Conservation (phyloP, 352 stramenopile genomes). For the Pythium coloratum region DNA sequence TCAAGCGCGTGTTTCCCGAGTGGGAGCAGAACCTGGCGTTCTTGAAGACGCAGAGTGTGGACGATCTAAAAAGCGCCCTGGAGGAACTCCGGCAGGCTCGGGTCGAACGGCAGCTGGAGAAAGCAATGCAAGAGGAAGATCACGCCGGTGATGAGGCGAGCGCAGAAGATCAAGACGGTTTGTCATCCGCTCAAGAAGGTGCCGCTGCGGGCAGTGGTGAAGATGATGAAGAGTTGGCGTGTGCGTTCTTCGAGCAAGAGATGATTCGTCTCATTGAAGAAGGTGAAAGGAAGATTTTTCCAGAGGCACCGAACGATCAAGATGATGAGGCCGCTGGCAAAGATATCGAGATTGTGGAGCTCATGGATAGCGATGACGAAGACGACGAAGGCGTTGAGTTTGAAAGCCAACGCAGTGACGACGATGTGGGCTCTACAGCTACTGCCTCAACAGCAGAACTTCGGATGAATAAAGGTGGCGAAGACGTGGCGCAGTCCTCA, state of each 20-base stretch:
- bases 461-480: background rate
- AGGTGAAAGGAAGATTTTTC: background rate
- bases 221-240: slow-evolving; percentile 18
- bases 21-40: slow-evolving; percentile 53
- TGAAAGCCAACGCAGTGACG: background rate
- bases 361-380: slow-evolving; percentile 18
- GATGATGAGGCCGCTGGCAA: background rate
- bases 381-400: background rate
- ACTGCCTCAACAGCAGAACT: background rate
- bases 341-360: slow-evolving; percentile 17
- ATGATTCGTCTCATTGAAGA: slow-evolving; percentile 18
- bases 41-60: slow-evolving; percentile 32
- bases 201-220: background rate
- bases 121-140: background rate
- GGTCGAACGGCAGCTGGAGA: background rate
- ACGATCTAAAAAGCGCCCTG: slow-evolving; percentile 31
- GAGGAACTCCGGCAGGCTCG: slow-evolving; percentile 18
- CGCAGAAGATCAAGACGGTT: background rate
- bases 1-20: slow-evolving; percentile 50
- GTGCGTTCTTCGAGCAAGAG: slow-evolving; percentile 23
- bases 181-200: background rate
- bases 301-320: background rate
- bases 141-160: background rate
- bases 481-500: background rate
- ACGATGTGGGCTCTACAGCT: background rate